These are phyloP conservation scores for Rhipidocladum racemiflorum DNA, from an alignment of 176 grass and related monocot genomes.

Conservation along the genomic window DNA sequence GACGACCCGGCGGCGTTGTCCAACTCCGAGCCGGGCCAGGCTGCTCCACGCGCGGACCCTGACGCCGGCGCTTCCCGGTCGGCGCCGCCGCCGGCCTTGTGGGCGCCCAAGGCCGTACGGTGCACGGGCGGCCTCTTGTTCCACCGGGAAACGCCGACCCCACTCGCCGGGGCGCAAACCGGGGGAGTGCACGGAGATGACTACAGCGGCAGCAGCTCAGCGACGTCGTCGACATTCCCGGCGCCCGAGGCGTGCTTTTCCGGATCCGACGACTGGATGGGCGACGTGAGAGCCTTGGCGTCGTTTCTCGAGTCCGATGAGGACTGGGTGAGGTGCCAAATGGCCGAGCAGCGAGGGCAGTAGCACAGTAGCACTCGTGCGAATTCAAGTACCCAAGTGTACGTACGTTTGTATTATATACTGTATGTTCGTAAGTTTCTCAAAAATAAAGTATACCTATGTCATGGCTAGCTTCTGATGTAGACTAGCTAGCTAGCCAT, in stretches of 20 bases:
- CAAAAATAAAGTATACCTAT: background rate
- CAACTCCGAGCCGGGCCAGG: background rate
- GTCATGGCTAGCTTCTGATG: background rate
- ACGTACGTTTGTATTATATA: background rate
- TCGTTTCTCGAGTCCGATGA: slow-evolving; percentile 66
- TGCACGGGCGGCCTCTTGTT: slow-evolving; percentile 41
- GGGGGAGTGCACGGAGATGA: slow-evolving; percentile 6
- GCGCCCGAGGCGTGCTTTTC: slow-evolving; percentile 17
- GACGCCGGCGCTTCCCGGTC: background rate
- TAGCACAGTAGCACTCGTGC: background rate
- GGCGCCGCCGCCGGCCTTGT: background rate
- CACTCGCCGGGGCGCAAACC: background rate
- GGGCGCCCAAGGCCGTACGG: slow-evolving; percentile 51
- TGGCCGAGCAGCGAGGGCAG: background rate
- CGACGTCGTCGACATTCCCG: slow-evolving; percentile 9
- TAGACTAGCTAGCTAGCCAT: no score
- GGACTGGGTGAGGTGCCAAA: slow-evolving; percentile 42
- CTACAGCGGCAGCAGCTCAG: slow-evolving; percentile 31
- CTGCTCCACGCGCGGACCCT: background rate
- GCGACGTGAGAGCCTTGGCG: slow-evolving; percentile 54
- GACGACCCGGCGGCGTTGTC: background rate
- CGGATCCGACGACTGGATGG: slow-evolving; percentile 49
- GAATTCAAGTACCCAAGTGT: background rate
- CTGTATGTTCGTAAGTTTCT: background rate
- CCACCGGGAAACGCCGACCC: background rate